Evolutionary conservation across 1,139 yeast species (phyloP), one percentile per base, ranked within the genome.

Genomic region (Geotrichum siamense): DNA sequence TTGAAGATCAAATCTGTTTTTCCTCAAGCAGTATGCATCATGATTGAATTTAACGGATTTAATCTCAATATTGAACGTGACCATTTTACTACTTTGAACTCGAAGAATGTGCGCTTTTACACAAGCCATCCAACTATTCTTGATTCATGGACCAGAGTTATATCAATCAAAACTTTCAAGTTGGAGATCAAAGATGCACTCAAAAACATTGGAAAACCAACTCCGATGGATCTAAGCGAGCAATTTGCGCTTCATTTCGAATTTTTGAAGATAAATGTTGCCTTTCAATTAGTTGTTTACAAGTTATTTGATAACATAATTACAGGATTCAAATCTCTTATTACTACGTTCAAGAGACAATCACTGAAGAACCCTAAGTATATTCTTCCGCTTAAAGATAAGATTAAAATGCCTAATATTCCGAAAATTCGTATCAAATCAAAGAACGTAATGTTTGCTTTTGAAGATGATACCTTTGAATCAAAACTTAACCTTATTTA

Each of bases 391-490:
- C 73, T 76, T 5, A 70, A 57, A 39, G 57, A 55, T 41, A 52
- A 55, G 39, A 49, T 47, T 27, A 40, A 41, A 2, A 47, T 57
- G 28, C 64, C 67, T 4, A 55, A 59, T 3, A 49, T 83, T 9
- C 93, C 93, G 0, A 63, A 64, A 17, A 67, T 82, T 2, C 66
- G 70, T 9, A 41, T 86, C 10, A 67, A 60, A 42, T 64, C 87
- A 0, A 65, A 69, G 4, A 65, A 67, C 23, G 55, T 84, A 5
- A 56, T 71, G 1, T 65, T 81, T 39, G 57, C 65, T 9, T 67
- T 81, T 63, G 86, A 79, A 48, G 96, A 87, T 63, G 96, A 89
- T 62, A 86, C 93, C 4, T 86, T 91, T 60, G 98, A 89, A 62
- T 64, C 82, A 1, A 82, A 86, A 53, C 63, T 89, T 47, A 76